Conservation (phyloP, 305 asterid species). For the Stenogyne calaminthoides region DNA sequence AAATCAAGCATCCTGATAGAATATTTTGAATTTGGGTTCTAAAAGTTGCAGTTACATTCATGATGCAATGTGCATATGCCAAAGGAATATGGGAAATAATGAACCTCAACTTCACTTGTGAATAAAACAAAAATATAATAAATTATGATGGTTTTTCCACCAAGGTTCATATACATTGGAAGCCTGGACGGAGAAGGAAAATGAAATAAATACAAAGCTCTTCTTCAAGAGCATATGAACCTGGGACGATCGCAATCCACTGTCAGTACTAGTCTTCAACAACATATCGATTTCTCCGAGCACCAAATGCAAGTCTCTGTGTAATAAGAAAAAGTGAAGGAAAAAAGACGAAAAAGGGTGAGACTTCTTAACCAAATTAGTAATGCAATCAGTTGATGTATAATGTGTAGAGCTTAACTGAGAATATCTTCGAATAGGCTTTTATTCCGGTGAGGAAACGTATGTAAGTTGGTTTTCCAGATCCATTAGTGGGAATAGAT, state of each 20-base stretch:
- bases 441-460: conserved; percentile 92
- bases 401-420: conserved; percentile 50
- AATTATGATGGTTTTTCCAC: not conserved
- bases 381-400: not conserved
- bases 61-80: not conserved
- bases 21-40: too few species aligned
- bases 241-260: not conserved
- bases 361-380: not conserved
- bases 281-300: conserved; percentile 78
- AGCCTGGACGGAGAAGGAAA: not conserved
- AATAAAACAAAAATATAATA: too few species aligned
- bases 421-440: conserved; percentile 92
- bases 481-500: conserved; percentile 68
- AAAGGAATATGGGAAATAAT: not conserved
- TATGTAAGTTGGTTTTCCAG: conserved; percentile 82
- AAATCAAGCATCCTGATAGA: too few species aligned
- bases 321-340: conserved; percentile 7
- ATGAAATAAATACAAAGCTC: not conserved
- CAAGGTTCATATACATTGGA: not conserved
- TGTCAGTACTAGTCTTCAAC: conserved; percentile 66
- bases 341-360: not conserved
- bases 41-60: not conserved
- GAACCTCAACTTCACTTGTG: not conserved
- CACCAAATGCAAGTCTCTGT: conserved; percentile 93
- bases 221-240: not conserved